Evolutionary conservation across 2,329 filamentous ascomycete species (phyloP).

Genomic region (Colletotrichum sp.): DNA sequence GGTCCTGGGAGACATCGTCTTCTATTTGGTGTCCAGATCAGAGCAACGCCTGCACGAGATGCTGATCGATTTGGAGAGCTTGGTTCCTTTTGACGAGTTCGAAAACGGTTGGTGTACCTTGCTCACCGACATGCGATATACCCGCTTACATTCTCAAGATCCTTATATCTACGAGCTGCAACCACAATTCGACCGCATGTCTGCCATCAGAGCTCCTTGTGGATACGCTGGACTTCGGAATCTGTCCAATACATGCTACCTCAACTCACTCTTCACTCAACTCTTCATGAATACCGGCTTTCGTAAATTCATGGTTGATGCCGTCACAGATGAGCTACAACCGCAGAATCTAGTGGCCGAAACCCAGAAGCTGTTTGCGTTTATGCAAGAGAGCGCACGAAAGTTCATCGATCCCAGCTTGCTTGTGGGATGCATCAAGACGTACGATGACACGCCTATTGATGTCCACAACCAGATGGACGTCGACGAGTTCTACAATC

Average conservation of each 20-base stretch:
- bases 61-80: constrained; percentile 52
- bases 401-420: constrained; percentile 75
- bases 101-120: constrained; percentile 1
- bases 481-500: constrained; percentile 96
- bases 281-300: constrained; percentile 95
- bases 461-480: constrained; percentile 95
- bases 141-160: constrained; percentile 29
- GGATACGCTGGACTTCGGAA: constrained; percentile 93
- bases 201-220: constrained; percentile 74
- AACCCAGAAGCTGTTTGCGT: constrained; percentile 82
- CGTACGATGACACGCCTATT: constrained; percentile 81
- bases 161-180: constrained; percentile 67
- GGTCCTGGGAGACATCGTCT: constrained; percentile 65
- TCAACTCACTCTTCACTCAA: constrained; percentile 93
- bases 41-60: constrained; percentile 52
- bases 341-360: constrained; percentile 74
- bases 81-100: constrained; percentile 49
- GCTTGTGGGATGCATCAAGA: constrained; percentile 78
- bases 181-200: constrained; percentile 67
- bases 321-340: constrained; percentile 58
- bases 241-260: constrained; percentile 93
- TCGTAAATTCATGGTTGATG: constrained; percentile 78
- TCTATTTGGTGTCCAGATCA: constrained; percentile 58
- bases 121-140: background rate
- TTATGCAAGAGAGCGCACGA: constrained; percentile 82